These are phyloP conservation scores for Lichtheimia ramosa DNA, from an alignment of 371 early-diverging fungal genomes.

Conservation along the genomic window DNA sequence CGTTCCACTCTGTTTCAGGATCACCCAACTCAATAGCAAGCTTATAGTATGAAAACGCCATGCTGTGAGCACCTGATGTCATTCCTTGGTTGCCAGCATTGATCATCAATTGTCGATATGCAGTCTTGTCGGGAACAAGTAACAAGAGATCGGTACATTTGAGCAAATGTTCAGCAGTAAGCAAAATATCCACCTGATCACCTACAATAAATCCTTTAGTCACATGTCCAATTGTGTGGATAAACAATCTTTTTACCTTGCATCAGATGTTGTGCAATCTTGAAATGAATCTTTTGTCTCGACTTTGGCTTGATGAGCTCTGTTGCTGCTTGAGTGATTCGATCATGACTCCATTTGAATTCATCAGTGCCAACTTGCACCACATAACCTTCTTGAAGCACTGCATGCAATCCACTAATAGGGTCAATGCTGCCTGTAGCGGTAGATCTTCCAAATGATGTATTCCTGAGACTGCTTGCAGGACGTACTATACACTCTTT, in stretches of 20 bases:
- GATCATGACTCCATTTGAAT: conserved; percentile 48
- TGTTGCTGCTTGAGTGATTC: conserved; percentile 49
- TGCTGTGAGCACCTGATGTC: conserved; percentile 42
- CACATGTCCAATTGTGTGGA: neutral
- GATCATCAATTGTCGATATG: conserved; percentile 27
- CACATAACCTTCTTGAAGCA: conserved; percentile 47
- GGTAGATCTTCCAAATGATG: neutral
- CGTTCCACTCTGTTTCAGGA: conserved; percentile 17
- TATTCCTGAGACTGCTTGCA: neutral
- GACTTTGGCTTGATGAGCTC: conserved; percentile 32
- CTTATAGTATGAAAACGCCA: conserved; percentile 34
- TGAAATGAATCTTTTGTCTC: conserved; percentile 36
- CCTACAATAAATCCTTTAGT: conserved; percentile 4
- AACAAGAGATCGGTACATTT: conserved; percentile 28
- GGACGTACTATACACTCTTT: neutral
- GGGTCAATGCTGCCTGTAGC: conserved; percentile 12
- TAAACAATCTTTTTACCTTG: conserved; percentile 4
- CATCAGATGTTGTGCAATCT: conserved; percentile 29
- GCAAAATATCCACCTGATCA: conserved; percentile 23
- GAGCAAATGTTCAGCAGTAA: conserved; percentile 41
- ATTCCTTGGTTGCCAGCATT: conserved; percentile 38
- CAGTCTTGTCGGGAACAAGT: conserved; percentile 16
- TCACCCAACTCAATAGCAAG: conserved; percentile 30
- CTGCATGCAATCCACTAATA: conserved; percentile 44
- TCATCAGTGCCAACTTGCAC: conserved; percentile 41